Conservation (phyloP, 331 rosid genomes). For the Erythrophleum ivorense region DNA sequence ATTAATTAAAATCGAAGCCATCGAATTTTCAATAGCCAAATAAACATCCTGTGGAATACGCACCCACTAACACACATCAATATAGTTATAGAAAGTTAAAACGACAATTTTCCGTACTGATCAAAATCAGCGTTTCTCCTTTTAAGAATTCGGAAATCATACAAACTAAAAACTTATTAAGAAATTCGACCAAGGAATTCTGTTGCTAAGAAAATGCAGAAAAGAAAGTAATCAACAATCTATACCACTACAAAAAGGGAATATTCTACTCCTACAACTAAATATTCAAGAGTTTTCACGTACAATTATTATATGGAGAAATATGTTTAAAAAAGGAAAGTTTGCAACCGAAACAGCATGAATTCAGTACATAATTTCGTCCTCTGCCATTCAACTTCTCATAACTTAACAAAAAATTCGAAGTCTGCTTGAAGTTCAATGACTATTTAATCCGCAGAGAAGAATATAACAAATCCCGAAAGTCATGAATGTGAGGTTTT, state of each 20-base stretch:
- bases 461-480: background rate
- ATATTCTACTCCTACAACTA: background rate
- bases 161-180: background rate
- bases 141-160: background rate
- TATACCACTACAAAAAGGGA: background rate
- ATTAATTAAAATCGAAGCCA: background rate
- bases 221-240: background rate
- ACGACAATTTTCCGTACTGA: background rate
- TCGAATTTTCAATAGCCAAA: background rate
- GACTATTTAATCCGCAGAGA: background rate
- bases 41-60: background rate
- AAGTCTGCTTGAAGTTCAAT: background rate
- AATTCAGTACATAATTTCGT: background rate
- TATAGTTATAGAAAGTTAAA: background rate
- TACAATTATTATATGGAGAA: background rate
- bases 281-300: background rate
- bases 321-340: too few relatives aligned
- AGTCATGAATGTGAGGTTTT: background rate
- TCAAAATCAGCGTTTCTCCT: background rate
- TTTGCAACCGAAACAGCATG: background rate
- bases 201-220: background rate
- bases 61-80: background rate
- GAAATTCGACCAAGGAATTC: background rate
- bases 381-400: background rate
- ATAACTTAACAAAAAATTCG: background rate